Evolutionary conservation across 2,329 filamentous ascomycete species (phyloP), one percentile per base, ranked within the genome.

Genomic region (Phialemoniopsis sp.): DNA sequence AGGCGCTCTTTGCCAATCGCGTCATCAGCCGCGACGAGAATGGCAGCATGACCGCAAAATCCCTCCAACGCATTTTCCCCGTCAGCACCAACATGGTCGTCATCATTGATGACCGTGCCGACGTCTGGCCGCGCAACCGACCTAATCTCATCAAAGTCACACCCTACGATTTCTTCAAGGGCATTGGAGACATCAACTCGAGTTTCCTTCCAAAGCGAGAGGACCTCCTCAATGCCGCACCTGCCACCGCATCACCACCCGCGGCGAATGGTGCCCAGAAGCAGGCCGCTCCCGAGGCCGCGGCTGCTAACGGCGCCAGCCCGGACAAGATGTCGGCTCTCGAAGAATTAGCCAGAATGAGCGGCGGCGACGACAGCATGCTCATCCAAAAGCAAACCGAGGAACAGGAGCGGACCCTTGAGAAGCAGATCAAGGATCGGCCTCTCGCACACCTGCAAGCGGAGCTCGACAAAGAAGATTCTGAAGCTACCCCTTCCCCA

Each of bases 41-140:
- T 58, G 91, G 91, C 39, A 96, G 86, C 59, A 82, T 97, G 60
- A 87, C 85, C 3, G 82, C 86, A 43, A 98, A 98, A 72, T 93
- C 83, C 50, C 69, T 98, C 21, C 87, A 93, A 56, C 80, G 93
- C 8, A 66, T 98, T 13, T 98, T 98, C 60, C 93, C 94, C 5
- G 88, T 95, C 43, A 94, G 94, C 63, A 97, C 91, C 6, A 91
- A 95, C 63, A 98, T 98, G 93, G 94, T 96, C 1, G 90, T 96
- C 42, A 96, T 98, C 53, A 98, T 98, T 48, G 93, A 98, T 58
- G 93, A 98, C 62, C 80, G 93, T 50, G 89, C 89, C 38, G 93
- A 98, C 59, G 91, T 98, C 8, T 98, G 93, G 93, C 80, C 80
- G 2, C 80, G 84, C 50, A 97, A 95, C 73, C 85, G 86, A 51